Conservation (phyloP, 2,329 filamentous ascomycete genomes). For the Eurotiales sp. region DNA sequence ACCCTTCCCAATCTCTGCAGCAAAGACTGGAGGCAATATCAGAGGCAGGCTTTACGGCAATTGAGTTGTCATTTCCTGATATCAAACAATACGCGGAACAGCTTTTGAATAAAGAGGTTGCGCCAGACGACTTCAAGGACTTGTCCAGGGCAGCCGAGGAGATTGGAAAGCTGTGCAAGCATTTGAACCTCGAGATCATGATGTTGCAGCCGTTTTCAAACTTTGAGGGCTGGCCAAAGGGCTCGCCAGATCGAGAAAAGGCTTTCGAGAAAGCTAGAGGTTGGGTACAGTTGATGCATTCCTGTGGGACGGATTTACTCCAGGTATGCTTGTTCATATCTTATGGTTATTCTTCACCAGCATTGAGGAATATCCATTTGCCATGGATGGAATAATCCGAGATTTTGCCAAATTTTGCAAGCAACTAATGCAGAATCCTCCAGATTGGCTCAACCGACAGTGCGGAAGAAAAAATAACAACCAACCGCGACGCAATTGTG, state of each 20-base stretch:
- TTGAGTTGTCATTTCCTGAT: constrained; percentile 73
- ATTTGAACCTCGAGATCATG: constrained; percentile 58
- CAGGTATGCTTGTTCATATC: constrained; percentile 49
- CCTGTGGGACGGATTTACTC: constrained; percentile 65
- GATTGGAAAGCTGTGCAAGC: constrained; percentile 53
- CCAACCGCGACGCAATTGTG: constrained; percentile 51
- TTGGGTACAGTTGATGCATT: constrained; percentile 70
- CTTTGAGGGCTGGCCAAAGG: constrained; percentile 69
- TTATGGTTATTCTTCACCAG: too few species aligned
- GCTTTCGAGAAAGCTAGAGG: constrained; percentile 61
- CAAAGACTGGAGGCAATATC: constrained; percentile 39
- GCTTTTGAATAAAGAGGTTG: constrained; percentile 46
- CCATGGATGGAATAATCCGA: too few species aligned
- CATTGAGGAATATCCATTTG: too few species aligned
- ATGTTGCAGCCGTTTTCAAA: constrained; percentile 74
- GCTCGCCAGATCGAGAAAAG: constrained; percentile 55
- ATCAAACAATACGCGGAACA: constrained; percentile 60
- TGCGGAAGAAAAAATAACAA: constrained; percentile 47
- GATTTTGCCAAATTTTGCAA: neutral
- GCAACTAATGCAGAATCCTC: neutral
- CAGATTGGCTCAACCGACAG: constrained; percentile 63
- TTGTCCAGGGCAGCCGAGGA: constrained; percentile 54
- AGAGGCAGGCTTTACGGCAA: constrained; percentile 52
- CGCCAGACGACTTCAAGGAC: constrained; percentile 56
- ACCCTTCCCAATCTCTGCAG: constrained; percentile 32